Percentiles rank a stretch among this genome's conserved stretches.
Conservation (phyloP, 305 asterid genomes). For the Fraxinus ornus region DNA sequence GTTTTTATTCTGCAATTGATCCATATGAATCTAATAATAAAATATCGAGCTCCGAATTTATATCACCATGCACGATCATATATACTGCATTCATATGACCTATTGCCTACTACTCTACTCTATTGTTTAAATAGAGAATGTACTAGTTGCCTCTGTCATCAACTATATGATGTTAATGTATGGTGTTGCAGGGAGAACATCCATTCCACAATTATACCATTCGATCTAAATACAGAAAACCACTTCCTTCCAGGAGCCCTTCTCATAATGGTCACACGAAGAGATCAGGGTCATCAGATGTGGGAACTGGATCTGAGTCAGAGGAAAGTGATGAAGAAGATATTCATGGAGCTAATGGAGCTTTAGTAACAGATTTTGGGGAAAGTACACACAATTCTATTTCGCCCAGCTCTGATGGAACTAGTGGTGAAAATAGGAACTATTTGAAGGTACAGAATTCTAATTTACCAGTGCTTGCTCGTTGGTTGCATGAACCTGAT, state of each 20-base stretch:
- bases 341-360: slow-evolving; percentile 32
- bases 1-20: background rate
- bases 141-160: slow-evolving; percentile 4
- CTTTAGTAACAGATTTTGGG: slow-evolving; percentile 21
- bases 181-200: slow-evolving; percentile 73
- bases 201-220: slow-evolving; percentile 93
- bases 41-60: slow-evolving; percentile 7
- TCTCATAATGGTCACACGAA: slow-evolving; percentile 26
- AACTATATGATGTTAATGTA: slow-evolving; percentile 16
- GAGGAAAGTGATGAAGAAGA: slow-evolving; percentile 56
- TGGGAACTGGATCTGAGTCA: slow-evolving; percentile 36
- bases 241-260: slow-evolving; percentile 28
- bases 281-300: slow-evolving; percentile 28
- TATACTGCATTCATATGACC: background rate
- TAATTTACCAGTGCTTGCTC: slow-evolving; percentile 48
- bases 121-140: slow-evolving; percentile 8
- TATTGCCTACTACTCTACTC: background rate
- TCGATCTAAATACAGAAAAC: slow-evolving; percentile 74
- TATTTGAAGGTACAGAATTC: slow-evolving; percentile 34
- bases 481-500: slow-evolving; percentile 87
- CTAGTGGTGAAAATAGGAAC: slow-evolving; percentile 25
- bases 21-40: background rate
- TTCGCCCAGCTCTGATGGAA: slow-evolving; percentile 16
- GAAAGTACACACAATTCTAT: slow-evolving; percentile 25
- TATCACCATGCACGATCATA: background rate